Evolutionary conservation across 257 asterid genomes (phyloP).

Genomic region (Solanum chaucha): DNA sequence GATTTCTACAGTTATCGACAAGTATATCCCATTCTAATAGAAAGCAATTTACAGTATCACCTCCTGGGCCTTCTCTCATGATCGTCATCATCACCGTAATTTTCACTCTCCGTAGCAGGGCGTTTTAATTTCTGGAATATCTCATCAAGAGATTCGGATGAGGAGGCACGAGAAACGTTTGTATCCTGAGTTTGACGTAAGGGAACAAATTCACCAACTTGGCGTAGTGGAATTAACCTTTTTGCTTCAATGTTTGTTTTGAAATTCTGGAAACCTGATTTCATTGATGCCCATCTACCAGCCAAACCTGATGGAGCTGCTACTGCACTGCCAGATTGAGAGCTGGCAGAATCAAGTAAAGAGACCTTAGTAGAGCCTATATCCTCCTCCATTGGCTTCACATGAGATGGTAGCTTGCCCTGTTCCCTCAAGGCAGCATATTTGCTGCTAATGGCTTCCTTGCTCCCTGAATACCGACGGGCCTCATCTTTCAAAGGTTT

Average conservation of each 20-base stretch:
- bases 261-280: conserved; percentile 70
- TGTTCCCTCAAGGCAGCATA: conserved; percentile 78
- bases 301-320: conserved; percentile 49
- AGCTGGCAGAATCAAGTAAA: conserved; percentile 41
- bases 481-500: conserved; percentile 41
- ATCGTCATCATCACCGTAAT: conserved; percentile 30
- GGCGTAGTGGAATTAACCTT: conserved; percentile 57
- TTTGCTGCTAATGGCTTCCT: conserved; percentile 79
- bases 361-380: conserved; percentile 71
- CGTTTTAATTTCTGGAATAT: conserved; percentile 82
- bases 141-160: conserved; percentile 77
- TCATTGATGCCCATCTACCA: conserved; percentile 94
- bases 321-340: conserved; percentile 20
- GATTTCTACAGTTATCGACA: conserved; percentile 14
- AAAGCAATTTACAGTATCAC: conserved; percentile 11
- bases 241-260: conserved; percentile 72
- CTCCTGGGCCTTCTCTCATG: conserved; percentile 22
- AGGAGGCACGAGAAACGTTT: conserved; percentile 32
- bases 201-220: conserved; percentile 41
- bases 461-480: conserved; percentile 59
- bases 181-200: conserved; percentile 53
- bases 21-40: background rate
- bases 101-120: conserved; percentile 29
- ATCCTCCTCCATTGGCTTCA: conserved; percentile 36
- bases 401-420: conserved; percentile 30